Evolutionary conservation across 2,329 filamentous ascomycete genomes (phyloP), one percentile per base, ranked within the genome.

Genomic region (Dactylellina cionopaga): DNA sequence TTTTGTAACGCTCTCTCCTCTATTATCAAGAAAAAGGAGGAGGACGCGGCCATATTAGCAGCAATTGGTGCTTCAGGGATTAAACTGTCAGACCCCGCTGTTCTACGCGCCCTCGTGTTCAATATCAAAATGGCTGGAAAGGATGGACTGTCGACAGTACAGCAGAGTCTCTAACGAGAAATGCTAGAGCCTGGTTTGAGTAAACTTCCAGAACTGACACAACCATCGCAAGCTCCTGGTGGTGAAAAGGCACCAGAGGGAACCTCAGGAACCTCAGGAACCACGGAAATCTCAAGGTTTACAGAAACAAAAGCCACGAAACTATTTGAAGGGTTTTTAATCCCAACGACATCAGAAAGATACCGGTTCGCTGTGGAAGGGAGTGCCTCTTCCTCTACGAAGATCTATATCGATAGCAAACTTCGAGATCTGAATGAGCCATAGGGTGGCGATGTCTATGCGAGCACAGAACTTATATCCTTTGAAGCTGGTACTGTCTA

Each of bases 401-500:
- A 44, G n/a, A n/a, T n/a, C n/a, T n/a, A n/a, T n/a, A n/a, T n/a
- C n/a, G n/a, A n/a, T n/a, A n/a, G n/a, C n/a, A 19, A 44, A 22
- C 13, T 44, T 15, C 39, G 13, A 22, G 39, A 22, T 44, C 17
- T 44, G 9, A 22, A 44, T n/a, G 10, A 44, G 22, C 3, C 39
- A 17, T 19, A 17, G 13, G 39, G 17, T 19, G 17, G n/a, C 11
- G 39, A 44, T 19, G 39, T 33, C 10, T 44, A 44, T 44, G 17
- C 13, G 10, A 44, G 17, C 39, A n/a, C 39, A 2, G 39, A 44
- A 4, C 39, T 44, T 44, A 44, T 44, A 44, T 22, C 5, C n/a
- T 51, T 51, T 31, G 25, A 31, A 33, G 47, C 47, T 6, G 47
- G 47, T 33, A 35, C 24, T 19, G n/a, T 55, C 31, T 55, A 55